These are phyloP conservation scores for Podospora didyma DNA, from an alignment of 495 filamentous ascomycete genomes.

Conservation along the genomic window DNA sequence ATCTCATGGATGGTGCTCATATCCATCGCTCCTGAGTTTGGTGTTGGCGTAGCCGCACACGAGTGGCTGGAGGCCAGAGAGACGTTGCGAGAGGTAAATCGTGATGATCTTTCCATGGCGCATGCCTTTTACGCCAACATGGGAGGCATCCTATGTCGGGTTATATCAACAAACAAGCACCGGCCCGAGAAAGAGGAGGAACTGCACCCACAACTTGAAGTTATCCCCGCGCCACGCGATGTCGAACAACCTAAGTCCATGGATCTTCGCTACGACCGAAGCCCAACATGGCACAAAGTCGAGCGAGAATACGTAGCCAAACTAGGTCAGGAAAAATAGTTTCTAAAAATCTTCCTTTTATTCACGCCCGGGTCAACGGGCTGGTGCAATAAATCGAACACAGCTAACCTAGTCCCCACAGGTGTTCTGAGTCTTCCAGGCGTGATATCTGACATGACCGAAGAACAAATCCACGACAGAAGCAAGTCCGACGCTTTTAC, in stretches of 20 bases:
- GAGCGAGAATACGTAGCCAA: too few relatives aligned
- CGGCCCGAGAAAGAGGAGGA: neutral
- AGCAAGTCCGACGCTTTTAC: constrained; percentile 25
- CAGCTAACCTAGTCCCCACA: too few relatives aligned
- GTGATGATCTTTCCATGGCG: neutral
- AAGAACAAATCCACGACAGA: constrained; percentile 23
- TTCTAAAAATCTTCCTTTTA: too few relatives aligned
- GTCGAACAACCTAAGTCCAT: too few relatives aligned
- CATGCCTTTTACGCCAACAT: constrained; percentile 18
- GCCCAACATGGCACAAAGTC: too few relatives aligned
- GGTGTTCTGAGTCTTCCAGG: neutral
- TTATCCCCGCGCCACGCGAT: too few relatives aligned
- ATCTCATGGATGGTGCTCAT: constrained; percentile 9
- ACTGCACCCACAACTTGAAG: neutral
- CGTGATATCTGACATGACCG: neutral
- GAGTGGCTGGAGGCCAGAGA: constrained; percentile 4
- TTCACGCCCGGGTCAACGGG: too few relatives aligned
- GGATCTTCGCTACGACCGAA: too few relatives aligned
- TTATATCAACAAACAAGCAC: neutral
- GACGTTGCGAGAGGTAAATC: neutral
- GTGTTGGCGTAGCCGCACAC: constrained; percentile 6
- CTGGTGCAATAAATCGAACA: too few relatives aligned
- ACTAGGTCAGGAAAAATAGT: too few relatives aligned
- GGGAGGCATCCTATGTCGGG: constrained; percentile 8
- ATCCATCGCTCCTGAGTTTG: constrained; percentile 10